Percentiles rank a stretch among this genome's conserved stretches.
Conservation (phyloP, 352 stramenopile species). For the Phytophthora chlamydospora region DNA sequence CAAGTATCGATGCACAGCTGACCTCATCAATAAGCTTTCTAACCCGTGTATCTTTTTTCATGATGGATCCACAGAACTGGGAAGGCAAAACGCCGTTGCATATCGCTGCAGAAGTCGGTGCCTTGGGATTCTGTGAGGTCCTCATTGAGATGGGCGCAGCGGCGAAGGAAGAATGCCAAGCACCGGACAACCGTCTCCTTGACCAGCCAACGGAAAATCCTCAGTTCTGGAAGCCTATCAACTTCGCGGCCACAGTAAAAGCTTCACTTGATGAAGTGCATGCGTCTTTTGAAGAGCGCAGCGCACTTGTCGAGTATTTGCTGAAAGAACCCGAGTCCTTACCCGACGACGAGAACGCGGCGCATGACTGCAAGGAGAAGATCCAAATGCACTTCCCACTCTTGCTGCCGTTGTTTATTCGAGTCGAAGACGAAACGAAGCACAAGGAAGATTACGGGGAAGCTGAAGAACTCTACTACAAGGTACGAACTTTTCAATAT, state of each 20-base stretch:
- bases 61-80: conserved; percentile 47
- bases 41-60: conserved; percentile 1
- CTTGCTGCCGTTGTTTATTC: conserved; percentile 45
- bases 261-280: conserved; percentile 31
- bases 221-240: conserved; percentile 55
- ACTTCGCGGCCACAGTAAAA: conserved; percentile 44
- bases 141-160: conserved; percentile 49
- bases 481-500: conserved; percentile 25
- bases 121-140: conserved; percentile 48
- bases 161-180: conserved; percentile 44
- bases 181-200: conserved; percentile 46
- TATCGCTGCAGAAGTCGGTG: conserved; percentile 50
- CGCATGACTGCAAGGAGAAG: conserved; percentile 46
- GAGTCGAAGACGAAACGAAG: conserved; percentile 41
- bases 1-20: conserved; percentile 12
- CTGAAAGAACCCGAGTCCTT: conserved; percentile 42
- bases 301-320: conserved; percentile 42
- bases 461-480: conserved; percentile 49
- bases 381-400: conserved; percentile 44
- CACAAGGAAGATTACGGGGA: conserved; percentile 40
- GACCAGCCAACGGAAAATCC: conserved; percentile 41
- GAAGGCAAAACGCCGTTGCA: conserved; percentile 59
- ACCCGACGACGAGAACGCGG: conserved; percentile 41
- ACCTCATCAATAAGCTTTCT: neutral
- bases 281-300: conserved; percentile 35